These are phyloP conservation scores for Phialophora verrucosa DNA, from an alignment of 2,329 filamentous ascomycete genomes.

Conservation along the genomic window DNA sequence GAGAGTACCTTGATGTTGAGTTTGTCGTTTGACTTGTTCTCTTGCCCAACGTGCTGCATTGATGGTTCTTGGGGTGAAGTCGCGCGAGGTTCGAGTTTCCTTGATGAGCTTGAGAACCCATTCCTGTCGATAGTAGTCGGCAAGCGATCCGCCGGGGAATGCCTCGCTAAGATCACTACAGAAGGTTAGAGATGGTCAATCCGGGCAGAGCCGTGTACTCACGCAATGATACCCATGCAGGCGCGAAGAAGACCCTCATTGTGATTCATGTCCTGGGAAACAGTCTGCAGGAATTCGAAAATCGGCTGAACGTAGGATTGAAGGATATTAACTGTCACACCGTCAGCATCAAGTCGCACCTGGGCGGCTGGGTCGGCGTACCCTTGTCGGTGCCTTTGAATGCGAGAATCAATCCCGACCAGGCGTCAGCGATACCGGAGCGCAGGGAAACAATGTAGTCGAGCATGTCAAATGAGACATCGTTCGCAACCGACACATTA, in stretches of 20 bases:
- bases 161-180: slow-evolving; percentile 87
- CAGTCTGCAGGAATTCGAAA: slow-evolving; percentile 81
- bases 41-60: slow-evolving; percentile 97
- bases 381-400: slow-evolving; percentile 72
- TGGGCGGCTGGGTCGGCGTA: slow-evolving; percentile 39
- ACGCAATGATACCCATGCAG: slow-evolving; percentile 98
- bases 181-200: slow-evolving; percentile 45
- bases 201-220: slow-evolving; percentile 54
- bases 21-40: slow-evolving; percentile 93
- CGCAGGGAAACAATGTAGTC: slow-evolving; percentile 94
- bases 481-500: slow-evolving; percentile 75
- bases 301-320: slow-evolving; percentile 81
- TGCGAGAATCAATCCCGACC: slow-evolving; percentile 94
- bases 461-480: slow-evolving; percentile 91
- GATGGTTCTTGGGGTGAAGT: slow-evolving; percentile 82
- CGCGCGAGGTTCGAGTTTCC: slow-evolving; percentile 86
- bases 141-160: slow-evolving; percentile 87
- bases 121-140: slow-evolving; percentile 82
- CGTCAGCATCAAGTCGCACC: slow-evolving; percentile 5
- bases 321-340: slow-evolving; percentile 54
- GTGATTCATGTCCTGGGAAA: slow-evolving; percentile 82
- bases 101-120: slow-evolving; percentile 91
- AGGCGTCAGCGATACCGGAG: slow-evolving; percentile 98
- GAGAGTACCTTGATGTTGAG: slow-evolving; percentile 41
- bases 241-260: slow-evolving; percentile 91